Percentiles rank a stretch among this genome's conserved stretches.
Evolutionary conservation across 352 stramenopile genomes (phyloP).

Genomic region (Albugo laibachii): DNA sequence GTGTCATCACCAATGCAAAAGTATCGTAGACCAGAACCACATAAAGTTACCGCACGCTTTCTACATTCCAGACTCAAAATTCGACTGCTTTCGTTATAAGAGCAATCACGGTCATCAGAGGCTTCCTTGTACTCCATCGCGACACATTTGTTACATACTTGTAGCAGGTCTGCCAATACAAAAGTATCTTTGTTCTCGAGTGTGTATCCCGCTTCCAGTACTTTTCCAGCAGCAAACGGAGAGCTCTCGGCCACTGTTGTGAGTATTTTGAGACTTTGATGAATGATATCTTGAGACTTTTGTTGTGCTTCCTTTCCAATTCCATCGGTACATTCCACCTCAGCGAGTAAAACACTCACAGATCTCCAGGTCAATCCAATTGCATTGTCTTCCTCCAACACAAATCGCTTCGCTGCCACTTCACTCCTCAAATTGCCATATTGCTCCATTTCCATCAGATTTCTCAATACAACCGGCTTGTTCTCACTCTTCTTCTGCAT

Average conservation of each 20-base stretch:
- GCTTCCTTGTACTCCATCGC: slow-evolving; percentile 31
- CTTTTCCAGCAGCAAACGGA: too few relatives aligned
- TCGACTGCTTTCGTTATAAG: slow-evolving; percentile 16
- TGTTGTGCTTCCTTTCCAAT: too few relatives aligned
- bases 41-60: background rate
- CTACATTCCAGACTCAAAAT: slow-evolving; percentile 1
- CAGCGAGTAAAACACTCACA: background rate
- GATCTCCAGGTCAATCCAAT: slow-evolving; percentile 1
- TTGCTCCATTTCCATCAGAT: too few relatives aligned
- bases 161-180: too few relatives aligned
- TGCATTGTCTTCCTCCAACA: slow-evolving; percentile 1
- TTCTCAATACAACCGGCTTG: slow-evolving; percentile 17
- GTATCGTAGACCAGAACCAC: slow-evolving; percentile 37
- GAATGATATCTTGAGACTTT: too few relatives aligned
- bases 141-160: slow-evolving; percentile 5
- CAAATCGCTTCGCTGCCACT: slow-evolving; percentile 2
- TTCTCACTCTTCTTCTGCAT: slow-evolving; percentile 65
- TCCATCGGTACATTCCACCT: background rate
- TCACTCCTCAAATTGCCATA: background rate
- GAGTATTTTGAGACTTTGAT: too few relatives aligned
- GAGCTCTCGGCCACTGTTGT: too few relatives aligned
- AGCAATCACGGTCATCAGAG: slow-evolving; percentile 16
- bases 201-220: too few relatives aligned
- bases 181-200: too few relatives aligned
- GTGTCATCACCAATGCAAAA: slow-evolving; percentile 56